Evolutionary conservation across 2,329 filamentous ascomycete genomes (phyloP), one percentile per base, ranked within the genome.

Genomic region (Rhinocladiella mackenziei): DNA sequence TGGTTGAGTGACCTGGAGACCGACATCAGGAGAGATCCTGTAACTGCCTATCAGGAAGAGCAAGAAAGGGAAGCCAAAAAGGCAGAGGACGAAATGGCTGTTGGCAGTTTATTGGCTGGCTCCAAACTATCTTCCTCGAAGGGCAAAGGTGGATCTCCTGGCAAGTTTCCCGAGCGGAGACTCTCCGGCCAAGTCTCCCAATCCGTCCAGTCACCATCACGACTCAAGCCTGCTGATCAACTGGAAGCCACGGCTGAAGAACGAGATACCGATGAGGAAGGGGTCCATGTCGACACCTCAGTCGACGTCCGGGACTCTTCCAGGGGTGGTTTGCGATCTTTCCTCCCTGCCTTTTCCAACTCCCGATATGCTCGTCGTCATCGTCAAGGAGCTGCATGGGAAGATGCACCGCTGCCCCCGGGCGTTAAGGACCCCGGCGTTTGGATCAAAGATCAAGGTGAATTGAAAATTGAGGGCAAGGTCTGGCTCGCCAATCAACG

Each of bases 401-500:
- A 73, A 56, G 67, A 68, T 38, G 69, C 71, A 9, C 68, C 74
- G 39, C 73, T 97, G 2, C 92, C 92, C 0, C 85, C 89, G 18
- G 92, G 92, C 22, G 87, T 98, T n/a, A 78, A 78, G 15, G 82
- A 94, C 61, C 92, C 92, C 1, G 80, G 77, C 6, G 76, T 81
- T 54, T 94, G 91, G 82, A 86, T 98, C 73, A 98, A 98, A 72
- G 94, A 98, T 66, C 78, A 84, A 23, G 91, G 92, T 2, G 86
- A 89, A 25, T 77, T 97, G 54, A 85, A 89, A 62, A 88, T 98
- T 45, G 92, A 98, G 70, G 89, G 88, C 50, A 98, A 98, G 68
- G 91, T 98, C 20, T 98, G 92, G 91, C 82, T 98, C 45, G 92
- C 92, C 42, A 98, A 98, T 66, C 91, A 98, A 69, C 84, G 92